Base-by-base conservation (phyloP, 2,329 filamentous ascomycete genomes). In the Alternaria sp. region DNA sequence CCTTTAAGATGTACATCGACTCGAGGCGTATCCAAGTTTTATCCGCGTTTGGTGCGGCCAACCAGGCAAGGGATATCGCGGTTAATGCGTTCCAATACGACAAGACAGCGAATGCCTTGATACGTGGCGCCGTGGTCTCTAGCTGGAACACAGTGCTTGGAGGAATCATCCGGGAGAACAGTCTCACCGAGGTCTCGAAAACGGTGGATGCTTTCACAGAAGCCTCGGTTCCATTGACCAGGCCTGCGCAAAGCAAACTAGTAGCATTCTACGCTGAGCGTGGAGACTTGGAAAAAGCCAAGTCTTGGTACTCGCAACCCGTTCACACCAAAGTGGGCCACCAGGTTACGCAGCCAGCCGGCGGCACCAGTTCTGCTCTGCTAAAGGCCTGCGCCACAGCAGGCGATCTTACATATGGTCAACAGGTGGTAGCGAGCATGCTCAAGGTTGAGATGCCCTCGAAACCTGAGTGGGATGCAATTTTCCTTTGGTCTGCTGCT, bases 401-500 rank as follows among this genome's bases (percentile, higher is more conserved):
- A n/a, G 69, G 72, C n/a, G 76, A 80, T 57, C 56, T 74, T 9
- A 47, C 65, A 0, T 79, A 73, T 55, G 77, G 77, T 11, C 56
- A 83, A 87, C 57, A 84, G 87, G 62, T 78, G 2, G 70, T 80
- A 12, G 68, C 73, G 17, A 79, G 77, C 12, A 65, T 85, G 46
- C 69, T 81, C 2, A 75, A 75, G 54, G 62, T 61, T 23, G 55
- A 61, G 1, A 69, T 68, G 46, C 74, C 70, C 1, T 63, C 67
- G 40, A 88, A 90, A 66, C 79, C 84, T 30, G 85, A 86, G 21
- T 93, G 91, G 89, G 90, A 96, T 73, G 85, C 90, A 12, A 83
- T 93, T 12, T 86, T 96, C 46, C 87, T 92, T 56, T 94, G 91
- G 89, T 90, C 92, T 28, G 89, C 91, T 12, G 85, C 90, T 8